phyloP scores from a whole-genome alignment of 306 rosid species.

The Oemleria cerasiformis region DNA sequence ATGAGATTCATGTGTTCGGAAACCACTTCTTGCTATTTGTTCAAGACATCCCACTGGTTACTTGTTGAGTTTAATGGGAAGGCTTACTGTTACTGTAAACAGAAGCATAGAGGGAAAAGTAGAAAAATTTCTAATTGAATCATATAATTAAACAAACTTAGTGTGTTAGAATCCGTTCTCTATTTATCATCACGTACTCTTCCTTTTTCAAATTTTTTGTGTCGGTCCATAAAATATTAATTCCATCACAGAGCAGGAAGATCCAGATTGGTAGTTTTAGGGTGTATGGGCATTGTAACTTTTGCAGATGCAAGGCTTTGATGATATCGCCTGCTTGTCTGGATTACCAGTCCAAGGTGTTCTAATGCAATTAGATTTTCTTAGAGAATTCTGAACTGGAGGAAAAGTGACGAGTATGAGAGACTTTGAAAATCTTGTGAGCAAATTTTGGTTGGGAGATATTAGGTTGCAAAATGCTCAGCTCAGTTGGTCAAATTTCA shows the following conservation, averaged over 20 bases:
- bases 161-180: no score
- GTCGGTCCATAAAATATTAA: no score
- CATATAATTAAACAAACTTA: no score
- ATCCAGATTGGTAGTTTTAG: no score
- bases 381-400: background rate
- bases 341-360: background rate
- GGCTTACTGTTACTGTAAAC: background rate
- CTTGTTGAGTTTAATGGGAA: background rate
- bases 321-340: slow-evolving; percentile 1
- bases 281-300: no score
- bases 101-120: background rate
- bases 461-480: no score
- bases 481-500: no score
- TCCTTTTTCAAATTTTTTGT: no score
- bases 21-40: background rate
- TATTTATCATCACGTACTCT: no score
- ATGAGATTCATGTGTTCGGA: background rate
- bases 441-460: background rate
- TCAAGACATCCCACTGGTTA: background rate
- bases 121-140: background rate
- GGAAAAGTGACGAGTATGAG: background rate
- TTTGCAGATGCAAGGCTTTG: no score
- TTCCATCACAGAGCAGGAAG: no score
- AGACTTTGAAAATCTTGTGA: background rate
- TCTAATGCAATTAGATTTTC: background rate